Percentiles rank a stretch among this genome's conserved stretches.
Conservation (phyloP, 306 rosid genomes). For the Vigna hirtella region DNA sequence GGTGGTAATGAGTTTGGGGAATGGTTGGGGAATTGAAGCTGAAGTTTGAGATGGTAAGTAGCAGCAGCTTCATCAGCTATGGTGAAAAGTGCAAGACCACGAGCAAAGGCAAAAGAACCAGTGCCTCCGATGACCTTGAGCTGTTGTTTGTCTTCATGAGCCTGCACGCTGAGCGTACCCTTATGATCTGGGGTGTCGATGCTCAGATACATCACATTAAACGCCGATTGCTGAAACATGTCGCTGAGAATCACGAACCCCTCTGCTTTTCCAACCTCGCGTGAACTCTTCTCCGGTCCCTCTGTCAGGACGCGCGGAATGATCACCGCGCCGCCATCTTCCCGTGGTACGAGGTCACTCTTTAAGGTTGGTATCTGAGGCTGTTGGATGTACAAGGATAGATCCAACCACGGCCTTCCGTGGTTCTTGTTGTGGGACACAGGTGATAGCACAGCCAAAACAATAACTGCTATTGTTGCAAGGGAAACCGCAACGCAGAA, state of each 20-base stretch:
- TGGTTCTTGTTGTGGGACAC: conserved; percentile 50
- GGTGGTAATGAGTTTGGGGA: neutral
- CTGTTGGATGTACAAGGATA: conserved; percentile 83
- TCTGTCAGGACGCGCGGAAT: conserved; percentile 69
- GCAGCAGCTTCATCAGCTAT: conserved; percentile 49
- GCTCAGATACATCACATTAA: conserved; percentile 76
- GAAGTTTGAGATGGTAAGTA: conserved; percentile 68
- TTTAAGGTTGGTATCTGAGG: conserved; percentile 48
- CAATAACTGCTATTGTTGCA: conserved; percentile 67
- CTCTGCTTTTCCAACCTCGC: conserved; percentile 68
- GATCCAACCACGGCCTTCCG: conserved; percentile 63
- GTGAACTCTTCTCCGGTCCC: conserved; percentile 77
- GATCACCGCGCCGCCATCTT: conserved; percentile 60
- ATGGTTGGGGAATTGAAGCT: conserved; percentile 53
- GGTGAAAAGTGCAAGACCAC: conserved; percentile 70
- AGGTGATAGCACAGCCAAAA: conserved; percentile 74
- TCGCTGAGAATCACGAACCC: conserved; percentile 75
- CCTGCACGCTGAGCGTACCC: conserved; percentile 75
- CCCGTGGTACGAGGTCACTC: conserved; percentile 29
- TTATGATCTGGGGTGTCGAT: conserved; percentile 66
- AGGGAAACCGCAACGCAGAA: conserved; percentile 64
- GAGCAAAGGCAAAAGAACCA: conserved; percentile 90
- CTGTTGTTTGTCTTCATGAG: conserved; percentile 49
- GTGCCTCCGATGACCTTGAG: conserved; percentile 83
- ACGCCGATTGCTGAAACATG: conserved; percentile 64